Percentiles rank a stretch among this genome's conserved stretches.
Evolutionary conservation across 495 filamentous ascomycete genomes (phyloP).

Genomic region (Hypoxylon lienhwacheense): DNA sequence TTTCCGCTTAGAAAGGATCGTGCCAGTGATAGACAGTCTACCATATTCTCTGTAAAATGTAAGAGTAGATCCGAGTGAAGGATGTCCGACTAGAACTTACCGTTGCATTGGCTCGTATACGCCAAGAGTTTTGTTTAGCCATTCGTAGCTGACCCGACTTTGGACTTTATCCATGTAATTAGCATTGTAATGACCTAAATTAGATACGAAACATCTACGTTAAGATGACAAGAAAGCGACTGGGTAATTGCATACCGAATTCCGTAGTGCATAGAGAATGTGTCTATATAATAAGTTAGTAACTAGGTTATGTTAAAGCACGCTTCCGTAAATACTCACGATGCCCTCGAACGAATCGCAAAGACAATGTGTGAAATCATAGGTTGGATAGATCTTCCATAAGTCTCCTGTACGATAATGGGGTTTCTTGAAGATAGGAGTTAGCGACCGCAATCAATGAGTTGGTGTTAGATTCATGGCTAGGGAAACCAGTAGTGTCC

Average conservation of each 20-base stretch:
- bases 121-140: constrained; percentile 71
- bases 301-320: neutral
- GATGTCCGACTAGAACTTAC: neutral
- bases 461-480: neutral
- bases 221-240: neutral
- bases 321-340: constrained; percentile 11
- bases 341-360: constrained; percentile 87
- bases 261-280: constrained; percentile 90
- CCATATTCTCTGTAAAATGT: constrained; percentile 61
- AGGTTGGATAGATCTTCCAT: constrained; percentile 88
- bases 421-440: constrained; percentile 44
- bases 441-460: constrained; percentile 40
- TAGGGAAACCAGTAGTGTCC: no score
- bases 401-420: constrained; percentile 73
- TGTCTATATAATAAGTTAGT: constrained; percentile 43
- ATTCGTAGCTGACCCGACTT: constrained; percentile 76
- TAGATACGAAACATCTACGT: neutral
- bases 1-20: constrained; percentile 81
- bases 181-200: no score
- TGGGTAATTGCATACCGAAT: constrained; percentile 69
- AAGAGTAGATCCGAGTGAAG: no score
- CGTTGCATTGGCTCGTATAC: constrained; percentile 86
- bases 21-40: constrained; percentile 77
- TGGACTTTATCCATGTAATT: constrained; percentile 14
- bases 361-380: constrained; percentile 90